phyloP scores from a whole-genome alignment of 768 basidiomycete genomes.

The Trametes villosa region DNA sequence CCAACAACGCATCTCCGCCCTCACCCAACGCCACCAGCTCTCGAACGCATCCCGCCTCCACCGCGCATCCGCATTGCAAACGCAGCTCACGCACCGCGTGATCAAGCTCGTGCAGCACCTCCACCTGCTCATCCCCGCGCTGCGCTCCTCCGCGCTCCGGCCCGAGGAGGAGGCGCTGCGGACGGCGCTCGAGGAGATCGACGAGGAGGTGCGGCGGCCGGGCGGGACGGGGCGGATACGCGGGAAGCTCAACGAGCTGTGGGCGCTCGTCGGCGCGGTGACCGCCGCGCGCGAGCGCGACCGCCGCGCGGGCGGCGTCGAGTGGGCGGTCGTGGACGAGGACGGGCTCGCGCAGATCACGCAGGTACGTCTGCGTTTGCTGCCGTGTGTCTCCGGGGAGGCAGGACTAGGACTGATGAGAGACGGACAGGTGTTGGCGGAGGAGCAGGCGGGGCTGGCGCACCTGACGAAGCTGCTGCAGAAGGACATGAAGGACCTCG shows the following conservation, averaged over 20 bases:
- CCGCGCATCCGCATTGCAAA: conserved; percentile 64
- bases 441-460: conserved; percentile 80
- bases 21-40: conserved; percentile 65
- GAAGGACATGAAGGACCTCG: conserved; percentile 64
- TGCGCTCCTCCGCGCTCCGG: conserved; percentile 74
- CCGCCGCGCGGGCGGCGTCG: conserved; percentile 51
- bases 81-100: conserved; percentile 72
- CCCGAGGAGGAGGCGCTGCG: conserved; percentile 82
- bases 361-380: conserved; percentile 51
- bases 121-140: conserved; percentile 76
- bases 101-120: conserved; percentile 73
- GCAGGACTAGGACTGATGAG: neutral
- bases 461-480: conserved; percentile 80
- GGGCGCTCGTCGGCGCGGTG: conserved; percentile 81
- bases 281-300: conserved; percentile 59
- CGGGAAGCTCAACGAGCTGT: conserved; percentile 80
- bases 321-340: conserved; percentile 88
- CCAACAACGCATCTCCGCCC: conserved; percentile 60
- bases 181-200: conserved; percentile 70
- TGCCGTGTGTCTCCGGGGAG: no score
- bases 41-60: conserved; percentile 70
- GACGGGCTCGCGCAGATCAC: conserved; percentile 79
- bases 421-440: conserved; percentile 61
- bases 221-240: conserved; percentile 61
- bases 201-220: conserved; percentile 65